Percentiles rank a stretch among this genome's conserved stretches.
Conservation (phyloP, 257 asterid genomes). For the Ocimum tenuiflorum region DNA sequence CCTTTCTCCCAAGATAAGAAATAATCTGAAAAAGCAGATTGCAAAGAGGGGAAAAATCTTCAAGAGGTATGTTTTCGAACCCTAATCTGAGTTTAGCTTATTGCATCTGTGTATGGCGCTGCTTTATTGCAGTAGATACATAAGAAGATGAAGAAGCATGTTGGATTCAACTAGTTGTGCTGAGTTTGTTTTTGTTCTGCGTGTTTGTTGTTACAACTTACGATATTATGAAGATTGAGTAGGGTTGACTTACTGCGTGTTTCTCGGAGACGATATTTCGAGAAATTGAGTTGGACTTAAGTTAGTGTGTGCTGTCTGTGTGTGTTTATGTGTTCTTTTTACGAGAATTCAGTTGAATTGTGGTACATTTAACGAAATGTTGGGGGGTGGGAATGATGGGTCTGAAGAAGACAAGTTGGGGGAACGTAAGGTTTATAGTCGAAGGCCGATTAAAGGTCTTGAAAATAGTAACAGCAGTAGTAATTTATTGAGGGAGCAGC, state of each 20-base stretch:
- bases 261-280: neutral
- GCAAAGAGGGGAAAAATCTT: conserved; percentile 18
- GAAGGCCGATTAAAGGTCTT: conserved; percentile 55
- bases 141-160: neutral
- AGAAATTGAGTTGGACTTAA: neutral
- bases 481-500: conserved; percentile 29
- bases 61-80: conserved; percentile 31
- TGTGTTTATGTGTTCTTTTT: too few species aligned
- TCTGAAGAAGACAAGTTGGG: conserved; percentile 42
- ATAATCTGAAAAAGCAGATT: conserved; percentile 16
- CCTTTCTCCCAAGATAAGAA: conserved; percentile 26
- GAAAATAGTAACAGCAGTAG: conserved; percentile 32
- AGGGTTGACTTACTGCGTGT: conserved; percentile 4
- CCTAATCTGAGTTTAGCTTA: conserved; percentile 16
- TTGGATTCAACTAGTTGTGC: conserved; percentile 2
- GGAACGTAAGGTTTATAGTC: conserved; percentile 60
- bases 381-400: conserved; percentile 53
- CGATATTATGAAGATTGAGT: neutral
- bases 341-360: conserved; percentile 8
- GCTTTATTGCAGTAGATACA: conserved; percentile 5
- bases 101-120: neutral
- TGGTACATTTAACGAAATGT: conserved; percentile 29
- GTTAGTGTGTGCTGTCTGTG: neutral
- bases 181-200: conserved; percentile 1
- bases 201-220: neutral